phyloP scores from a whole-genome alignment of 73 alveolate species.

The Halteria grandinella region DNA sequence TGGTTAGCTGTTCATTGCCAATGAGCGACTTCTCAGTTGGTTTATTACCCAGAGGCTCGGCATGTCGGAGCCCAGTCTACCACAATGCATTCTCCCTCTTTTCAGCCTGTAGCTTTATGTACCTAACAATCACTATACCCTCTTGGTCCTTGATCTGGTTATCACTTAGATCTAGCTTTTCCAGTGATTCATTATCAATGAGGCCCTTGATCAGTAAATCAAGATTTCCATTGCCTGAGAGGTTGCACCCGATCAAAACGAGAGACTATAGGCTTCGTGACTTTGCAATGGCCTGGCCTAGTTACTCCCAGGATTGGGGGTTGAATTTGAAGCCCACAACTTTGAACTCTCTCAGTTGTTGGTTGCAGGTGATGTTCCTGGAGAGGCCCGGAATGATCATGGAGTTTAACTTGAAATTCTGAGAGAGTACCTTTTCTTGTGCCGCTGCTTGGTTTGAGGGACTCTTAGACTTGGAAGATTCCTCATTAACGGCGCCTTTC shows the following conservation, averaged over 20 bases:
- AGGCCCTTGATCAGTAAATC: conserved; percentile 31
- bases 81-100: conserved; percentile 49
- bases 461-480: no score
- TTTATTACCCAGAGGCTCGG: neutral
- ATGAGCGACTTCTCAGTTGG: neutral
- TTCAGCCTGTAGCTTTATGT: conserved; percentile 35
- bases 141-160: conserved; percentile 27
- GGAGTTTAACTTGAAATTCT: conserved; percentile 23
- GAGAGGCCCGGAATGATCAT: conserved; percentile 22
- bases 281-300: conserved; percentile 27
- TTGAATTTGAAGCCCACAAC: conserved; percentile 26
- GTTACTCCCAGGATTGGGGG: conserved; percentile 32
- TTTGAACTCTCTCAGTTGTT: neutral
- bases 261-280: neutral
- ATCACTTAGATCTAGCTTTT: conserved; percentile 30
- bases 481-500: no score
- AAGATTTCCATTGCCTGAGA: neutral
- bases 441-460: no score
- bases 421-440: conserved; percentile 36
- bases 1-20: neutral
- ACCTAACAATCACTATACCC: conserved; percentile 5
- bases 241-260: neutral
- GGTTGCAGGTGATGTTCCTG: neutral
- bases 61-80: conserved; percentile 48
- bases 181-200: conserved; percentile 1